Percentiles rank a stretch among this genome's conserved stretches.
phyloP scores from a whole-genome alignment of 371 early-diverging fungal genomes.

The Aphelidium insulamus region DNA sequence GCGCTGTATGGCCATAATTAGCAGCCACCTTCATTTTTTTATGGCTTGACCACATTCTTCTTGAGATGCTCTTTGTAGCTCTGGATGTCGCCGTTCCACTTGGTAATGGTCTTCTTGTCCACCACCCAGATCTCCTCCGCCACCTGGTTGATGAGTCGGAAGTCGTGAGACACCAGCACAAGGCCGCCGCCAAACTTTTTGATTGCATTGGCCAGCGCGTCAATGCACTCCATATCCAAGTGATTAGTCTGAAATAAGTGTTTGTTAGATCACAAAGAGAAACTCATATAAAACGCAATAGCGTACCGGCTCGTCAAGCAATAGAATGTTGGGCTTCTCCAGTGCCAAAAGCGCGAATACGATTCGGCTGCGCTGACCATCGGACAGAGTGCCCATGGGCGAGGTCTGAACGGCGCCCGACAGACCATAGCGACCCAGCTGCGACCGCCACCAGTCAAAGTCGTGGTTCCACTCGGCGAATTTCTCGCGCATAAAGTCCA shows the following conservation, averaged over 20 bases:
- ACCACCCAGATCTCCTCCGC: slow-evolving; percentile 92
- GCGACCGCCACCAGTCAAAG: slow-evolving; percentile 59
- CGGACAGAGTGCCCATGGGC: slow-evolving; percentile 65
- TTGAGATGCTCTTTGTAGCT: slow-evolving; percentile 69
- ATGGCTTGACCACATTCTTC: slow-evolving; percentile 36
- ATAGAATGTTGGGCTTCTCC: slow-evolving; percentile 69
- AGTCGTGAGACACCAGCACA: slow-evolving; percentile 97
- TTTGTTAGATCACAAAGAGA: slow-evolving; percentile 1
- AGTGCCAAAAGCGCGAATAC: slow-evolving; percentile 88
- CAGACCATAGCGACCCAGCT: slow-evolving; percentile 82
- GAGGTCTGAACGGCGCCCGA: slow-evolving; percentile 79
- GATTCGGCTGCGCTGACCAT: slow-evolving; percentile 85
- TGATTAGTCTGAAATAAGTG: slow-evolving; percentile 45
- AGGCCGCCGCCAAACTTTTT: slow-evolving; percentile 88
- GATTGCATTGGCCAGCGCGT: slow-evolving; percentile 89
- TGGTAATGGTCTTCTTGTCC: slow-evolving; percentile 51
- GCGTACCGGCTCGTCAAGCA: slow-evolving; percentile 98
- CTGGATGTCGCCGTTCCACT: slow-evolving; percentile 56
- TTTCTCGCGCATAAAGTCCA: slow-evolving; percentile 73
- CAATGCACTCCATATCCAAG: slow-evolving; percentile 85
- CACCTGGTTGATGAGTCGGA: slow-evolving; percentile 86
- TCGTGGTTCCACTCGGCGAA: slow-evolving; percentile 59
- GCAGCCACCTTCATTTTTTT: no score
- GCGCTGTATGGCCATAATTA: no score
- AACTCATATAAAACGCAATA: slow-evolving; percentile 23